Percentiles rank a stretch among this genome's conserved stretches.
Evolutionary conservation across 768 basidiomycete genomes (phyloP).

Genomic region (Mycena haematopus): DNA sequence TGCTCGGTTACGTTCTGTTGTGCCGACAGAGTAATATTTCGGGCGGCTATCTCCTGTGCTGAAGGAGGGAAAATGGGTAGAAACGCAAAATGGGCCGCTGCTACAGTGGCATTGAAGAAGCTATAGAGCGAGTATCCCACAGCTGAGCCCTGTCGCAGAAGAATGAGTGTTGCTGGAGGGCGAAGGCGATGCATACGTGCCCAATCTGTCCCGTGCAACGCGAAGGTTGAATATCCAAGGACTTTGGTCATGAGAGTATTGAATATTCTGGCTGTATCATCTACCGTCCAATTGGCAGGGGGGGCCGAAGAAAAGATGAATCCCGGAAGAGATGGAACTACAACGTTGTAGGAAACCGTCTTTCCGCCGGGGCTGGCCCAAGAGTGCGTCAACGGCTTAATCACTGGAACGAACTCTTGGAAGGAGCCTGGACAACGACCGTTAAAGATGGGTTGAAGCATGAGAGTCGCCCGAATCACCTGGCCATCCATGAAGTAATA

Average conservation of each 20-base stretch:
- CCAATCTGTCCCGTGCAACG: slow-evolving; percentile 34
- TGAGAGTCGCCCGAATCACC: not conserved
- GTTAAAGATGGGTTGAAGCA: too few relatives aligned
- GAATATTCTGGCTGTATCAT: slow-evolving; percentile 35
- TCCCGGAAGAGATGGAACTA: slow-evolving; percentile 27
- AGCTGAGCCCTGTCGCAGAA: not conserved
- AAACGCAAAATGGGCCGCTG: not conserved
- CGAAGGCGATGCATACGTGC: slow-evolving; percentile 8
- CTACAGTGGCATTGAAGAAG: not conserved
- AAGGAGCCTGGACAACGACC: slow-evolving; percentile 7
- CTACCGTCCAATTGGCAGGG: slow-evolving; percentile 28
- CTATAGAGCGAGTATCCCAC: not conserved
- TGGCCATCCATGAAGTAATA: slow-evolving; percentile 22
- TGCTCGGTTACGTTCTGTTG: not conserved
- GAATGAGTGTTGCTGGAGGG: not conserved
- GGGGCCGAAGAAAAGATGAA: slow-evolving; percentile 32
- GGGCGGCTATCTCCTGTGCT: not conserved
- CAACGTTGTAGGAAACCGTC: slow-evolving; percentile 8
- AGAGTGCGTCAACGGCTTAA: slow-evolving; percentile 12
- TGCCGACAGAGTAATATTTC: not conserved
- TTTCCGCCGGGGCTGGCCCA: slow-evolving; percentile 6
- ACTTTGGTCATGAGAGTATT: slow-evolving; percentile 37
- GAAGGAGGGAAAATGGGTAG: not conserved
- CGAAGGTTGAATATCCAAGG: slow-evolving; percentile 33
- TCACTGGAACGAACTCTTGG: slow-evolving; percentile 13